Percentiles rank a stretch among this genome's conserved stretches.
These are phyloP conservation scores for Tulasnella sp. DNA, from an alignment of 768 basidiomycete species.

Conservation along the genomic window DNA sequence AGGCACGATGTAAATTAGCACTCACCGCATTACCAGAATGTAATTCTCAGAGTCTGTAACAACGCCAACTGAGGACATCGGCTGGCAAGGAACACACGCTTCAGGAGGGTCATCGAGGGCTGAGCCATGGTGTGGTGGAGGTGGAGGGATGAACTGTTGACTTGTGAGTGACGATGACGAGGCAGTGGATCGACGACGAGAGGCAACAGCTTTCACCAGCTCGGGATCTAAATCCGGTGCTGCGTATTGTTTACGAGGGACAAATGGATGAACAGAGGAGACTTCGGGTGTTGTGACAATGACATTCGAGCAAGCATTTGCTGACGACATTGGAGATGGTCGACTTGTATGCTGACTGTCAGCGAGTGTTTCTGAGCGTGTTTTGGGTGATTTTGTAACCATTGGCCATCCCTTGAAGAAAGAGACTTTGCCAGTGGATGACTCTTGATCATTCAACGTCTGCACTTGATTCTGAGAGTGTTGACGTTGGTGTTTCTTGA, in stretches of 20 bases:
- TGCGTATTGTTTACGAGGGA: too few species aligned
- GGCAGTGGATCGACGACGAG: not conserved
- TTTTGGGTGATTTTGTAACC: slow-evolving; percentile 3
- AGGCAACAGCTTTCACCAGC: too few species aligned
- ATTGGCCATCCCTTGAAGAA: slow-evolving; percentile 14
- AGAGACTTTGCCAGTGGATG: not conserved
- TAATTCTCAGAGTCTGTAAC: not conserved
- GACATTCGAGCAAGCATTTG: not conserved
- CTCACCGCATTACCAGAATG: too few species aligned
- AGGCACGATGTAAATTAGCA: slow-evolving; percentile 10
- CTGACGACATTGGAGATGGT: not conserved
- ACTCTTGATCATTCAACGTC: not conserved
- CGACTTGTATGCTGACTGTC: too few species aligned
- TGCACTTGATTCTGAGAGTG: not conserved
- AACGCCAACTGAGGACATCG: not conserved
- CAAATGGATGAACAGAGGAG: not conserved
- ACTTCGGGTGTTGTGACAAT: not conserved
- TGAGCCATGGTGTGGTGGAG: not conserved
- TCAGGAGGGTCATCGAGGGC: not conserved
- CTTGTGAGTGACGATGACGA: not conserved
- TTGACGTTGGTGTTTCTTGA: slow-evolving; percentile 2
- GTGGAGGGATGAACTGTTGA: not conserved
- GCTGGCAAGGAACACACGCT: not conserved
- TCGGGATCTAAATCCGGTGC: too few species aligned
- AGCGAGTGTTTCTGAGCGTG: slow-evolving; percentile 1